Evolutionary conservation across 768 basidiomycete genomes (phyloP).

Genomic region (Dentipellis sp.): DNA sequence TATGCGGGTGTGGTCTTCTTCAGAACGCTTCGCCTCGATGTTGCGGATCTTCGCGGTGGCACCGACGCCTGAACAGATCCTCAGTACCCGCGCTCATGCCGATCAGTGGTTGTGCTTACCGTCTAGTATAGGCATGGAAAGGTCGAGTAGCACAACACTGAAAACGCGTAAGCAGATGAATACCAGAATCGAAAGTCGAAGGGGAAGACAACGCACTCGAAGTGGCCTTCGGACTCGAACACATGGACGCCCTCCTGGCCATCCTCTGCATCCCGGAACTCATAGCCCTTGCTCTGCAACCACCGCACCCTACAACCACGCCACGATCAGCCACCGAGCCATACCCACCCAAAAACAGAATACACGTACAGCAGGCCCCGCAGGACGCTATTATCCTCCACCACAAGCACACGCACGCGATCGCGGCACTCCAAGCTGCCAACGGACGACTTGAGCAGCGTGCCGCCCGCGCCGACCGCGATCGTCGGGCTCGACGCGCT

Average conservation of each 20-base stretch:
- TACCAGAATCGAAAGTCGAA: background rate
- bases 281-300: constrained; percentile 69
- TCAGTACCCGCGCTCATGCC: background rate
- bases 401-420: constrained; percentile 62
- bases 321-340: constrained; percentile 4
- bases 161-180: constrained; percentile 3
- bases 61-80: constrained; percentile 48
- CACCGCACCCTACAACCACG: constrained; percentile 42
- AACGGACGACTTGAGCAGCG: constrained; percentile 59
- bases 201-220: constrained; percentile 54
- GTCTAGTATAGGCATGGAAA: constrained; percentile 92
- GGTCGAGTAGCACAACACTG: constrained; percentile 79
- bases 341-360: background rate
- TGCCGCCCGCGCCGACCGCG: constrained; percentile 50
- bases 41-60: constrained; percentile 78
- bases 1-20: constrained; percentile 37
- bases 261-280: constrained; percentile 72
- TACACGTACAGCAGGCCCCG: constrained; percentile 68
- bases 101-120: constrained; percentile 32
- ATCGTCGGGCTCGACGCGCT: constrained; percentile 33
- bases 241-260: constrained; percentile 77
- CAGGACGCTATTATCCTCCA: constrained; percentile 87
- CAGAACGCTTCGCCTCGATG: constrained; percentile 40
- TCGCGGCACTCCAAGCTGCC: constrained; percentile 37
- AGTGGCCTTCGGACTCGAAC: constrained; percentile 65